These are phyloP conservation scores for Geotrichum ghanense DNA, from an alignment of 805 yeast genomes.

Conservation along the genomic window DNA sequence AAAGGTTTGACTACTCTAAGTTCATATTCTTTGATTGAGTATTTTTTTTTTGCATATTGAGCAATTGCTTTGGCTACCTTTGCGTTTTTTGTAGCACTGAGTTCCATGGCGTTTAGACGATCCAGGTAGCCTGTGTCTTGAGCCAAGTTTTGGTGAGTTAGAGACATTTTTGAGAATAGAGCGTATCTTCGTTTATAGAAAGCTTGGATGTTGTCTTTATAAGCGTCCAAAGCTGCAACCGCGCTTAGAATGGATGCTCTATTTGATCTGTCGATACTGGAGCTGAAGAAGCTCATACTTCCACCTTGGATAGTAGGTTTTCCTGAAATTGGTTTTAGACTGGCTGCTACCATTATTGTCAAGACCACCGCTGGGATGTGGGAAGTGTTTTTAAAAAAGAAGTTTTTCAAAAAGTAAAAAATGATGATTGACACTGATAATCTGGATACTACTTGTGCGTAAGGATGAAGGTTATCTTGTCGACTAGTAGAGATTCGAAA, in stretches of 20 bases:
- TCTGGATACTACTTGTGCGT: background rate
- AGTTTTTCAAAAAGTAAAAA: background rate
- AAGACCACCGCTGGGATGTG: background rate
- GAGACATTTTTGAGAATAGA: slow-evolving; percentile 29
- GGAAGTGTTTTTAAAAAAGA: background rate
- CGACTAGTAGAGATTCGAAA: background rate
- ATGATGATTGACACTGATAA: background rate
- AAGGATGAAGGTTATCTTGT: background rate
- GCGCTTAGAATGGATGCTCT: background rate
- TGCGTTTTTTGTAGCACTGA: slow-evolving; percentile 37
- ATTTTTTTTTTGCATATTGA: slow-evolving; percentile 24
- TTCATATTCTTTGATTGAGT: slow-evolving; percentile 35
- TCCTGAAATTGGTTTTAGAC: background rate
- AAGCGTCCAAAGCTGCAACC: background rate
- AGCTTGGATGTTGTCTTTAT: background rate
- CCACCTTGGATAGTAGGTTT: background rate
- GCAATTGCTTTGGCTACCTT: slow-evolving; percentile 36
- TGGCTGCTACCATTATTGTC: background rate
- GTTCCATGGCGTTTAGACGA: slow-evolving; percentile 41
- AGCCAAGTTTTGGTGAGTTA: slow-evolving; percentile 47
- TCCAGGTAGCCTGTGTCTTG: slow-evolving; percentile 40
- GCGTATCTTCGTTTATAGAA: slow-evolving; percentile 11
- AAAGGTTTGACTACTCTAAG: slow-evolving; percentile 29
- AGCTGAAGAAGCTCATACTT: too few species aligned
- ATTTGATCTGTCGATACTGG: too few species aligned